Evolutionary conservation across 2,329 filamentous ascomycete genomes (phyloP).

Genomic region (Sclerotinia trifoliorum): DNA sequence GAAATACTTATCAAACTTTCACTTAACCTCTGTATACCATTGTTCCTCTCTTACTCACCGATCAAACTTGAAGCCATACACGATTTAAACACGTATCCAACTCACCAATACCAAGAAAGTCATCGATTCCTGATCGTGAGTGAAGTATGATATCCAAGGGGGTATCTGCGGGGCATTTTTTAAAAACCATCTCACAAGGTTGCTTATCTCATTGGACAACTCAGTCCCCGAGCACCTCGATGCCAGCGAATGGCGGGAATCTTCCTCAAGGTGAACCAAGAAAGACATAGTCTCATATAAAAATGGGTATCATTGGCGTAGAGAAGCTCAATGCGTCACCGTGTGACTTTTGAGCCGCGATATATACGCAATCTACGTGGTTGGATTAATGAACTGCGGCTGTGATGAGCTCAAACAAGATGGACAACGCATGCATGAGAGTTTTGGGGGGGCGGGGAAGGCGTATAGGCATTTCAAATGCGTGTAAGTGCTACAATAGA

Average conservation of each 20-base stretch:
- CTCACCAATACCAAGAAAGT: background rate
- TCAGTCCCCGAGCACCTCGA: background rate
- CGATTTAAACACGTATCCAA: background rate
- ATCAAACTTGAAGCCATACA: background rate
- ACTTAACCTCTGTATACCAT: background rate
- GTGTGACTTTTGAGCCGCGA: background rate
- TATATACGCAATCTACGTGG: background rate
- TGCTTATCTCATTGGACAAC: background rate
- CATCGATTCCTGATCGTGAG: background rate
- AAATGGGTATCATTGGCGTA: background rate
- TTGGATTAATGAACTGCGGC: background rate
- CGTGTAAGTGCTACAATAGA: background rate
- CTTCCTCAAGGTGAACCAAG: background rate
- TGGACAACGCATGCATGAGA: background rate
- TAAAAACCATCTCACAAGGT: background rate
- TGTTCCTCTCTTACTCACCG: background rate
- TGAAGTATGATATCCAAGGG: background rate
- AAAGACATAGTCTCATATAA: background rate
- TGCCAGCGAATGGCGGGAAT: background rate
- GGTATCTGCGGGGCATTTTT: background rate
- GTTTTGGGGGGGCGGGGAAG: no score
- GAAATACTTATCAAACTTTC: background rate
- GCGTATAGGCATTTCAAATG: background rate
- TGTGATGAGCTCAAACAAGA: no score
- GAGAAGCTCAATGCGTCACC: background rate